Percentiles rank a stretch among this genome's conserved stretches.
Evolutionary conservation across 1,139 yeast genomes (phyloP).

Genomic region (Kodamaea arcana): DNA sequence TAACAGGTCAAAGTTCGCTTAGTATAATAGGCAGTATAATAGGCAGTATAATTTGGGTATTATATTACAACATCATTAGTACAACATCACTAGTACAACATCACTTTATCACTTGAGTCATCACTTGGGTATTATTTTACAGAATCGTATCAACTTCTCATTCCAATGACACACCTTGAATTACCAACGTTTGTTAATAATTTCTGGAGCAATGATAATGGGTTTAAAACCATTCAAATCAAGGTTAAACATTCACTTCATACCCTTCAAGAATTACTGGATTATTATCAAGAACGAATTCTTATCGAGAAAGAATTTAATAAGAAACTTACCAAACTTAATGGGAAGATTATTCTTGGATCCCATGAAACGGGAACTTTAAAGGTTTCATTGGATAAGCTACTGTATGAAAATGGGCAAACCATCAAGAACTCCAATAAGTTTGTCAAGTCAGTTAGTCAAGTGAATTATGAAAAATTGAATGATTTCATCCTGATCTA

Average conservation of each 20-base stretch:
- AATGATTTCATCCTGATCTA: slow-evolving; percentile 29
- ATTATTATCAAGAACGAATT: slow-evolving; percentile 47
- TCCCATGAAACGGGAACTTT: slow-evolving; percentile 57
- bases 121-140: no score
- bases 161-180: slow-evolving; percentile 5
- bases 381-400: slow-evolving; percentile 55
- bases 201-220: slow-evolving; percentile 54
- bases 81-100: no score
- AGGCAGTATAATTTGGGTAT: no score
- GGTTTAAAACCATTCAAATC: slow-evolving; percentile 43
- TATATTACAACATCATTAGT: no score
- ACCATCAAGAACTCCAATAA: slow-evolving; percentile 32
- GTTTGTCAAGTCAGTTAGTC: slow-evolving; percentile 29
- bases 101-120: no score
- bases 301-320: slow-evolving; percentile 73
- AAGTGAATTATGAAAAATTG: slow-evolving; percentile 33
- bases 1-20: no score
- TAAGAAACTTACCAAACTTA: slow-evolving; percentile 46
- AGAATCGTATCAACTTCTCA: not conserved
- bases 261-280: slow-evolving; percentile 43
- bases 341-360: slow-evolving; percentile 48
- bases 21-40: no score
- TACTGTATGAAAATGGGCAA: slow-evolving; percentile 48
- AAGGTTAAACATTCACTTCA: slow-evolving; percentile 41
- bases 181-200: slow-evolving; percentile 38